Conservation (phyloP, 2,329 filamentous ascomycete genomes). For the Sphaerulina populicola region DNA sequence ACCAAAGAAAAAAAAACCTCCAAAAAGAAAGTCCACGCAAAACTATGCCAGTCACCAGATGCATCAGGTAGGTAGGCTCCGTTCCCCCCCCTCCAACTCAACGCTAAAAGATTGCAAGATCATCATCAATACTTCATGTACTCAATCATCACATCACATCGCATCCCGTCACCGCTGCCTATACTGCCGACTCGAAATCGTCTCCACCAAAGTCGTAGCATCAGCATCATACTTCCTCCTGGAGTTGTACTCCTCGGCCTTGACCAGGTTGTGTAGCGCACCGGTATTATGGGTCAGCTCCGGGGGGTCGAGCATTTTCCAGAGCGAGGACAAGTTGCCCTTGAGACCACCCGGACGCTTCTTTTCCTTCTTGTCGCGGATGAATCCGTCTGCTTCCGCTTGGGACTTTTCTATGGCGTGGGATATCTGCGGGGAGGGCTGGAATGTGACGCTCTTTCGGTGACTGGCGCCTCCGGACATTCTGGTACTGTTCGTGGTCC, state of each 20-base stretch:
- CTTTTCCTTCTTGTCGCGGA: constrained; percentile 5
- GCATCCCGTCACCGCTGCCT: neutral
- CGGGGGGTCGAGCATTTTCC: constrained; percentile 16
- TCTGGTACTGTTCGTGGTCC: neutral
- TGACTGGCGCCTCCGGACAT: constrained; percentile 3
- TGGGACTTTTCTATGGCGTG: neutral
- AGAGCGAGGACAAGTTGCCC: constrained; percentile 11
- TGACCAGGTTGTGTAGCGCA: constrained; percentile 12
- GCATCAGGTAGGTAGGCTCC: no score
- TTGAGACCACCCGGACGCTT: constrained; percentile 10
- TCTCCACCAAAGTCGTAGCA: constrained; percentile 4
- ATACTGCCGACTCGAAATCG: neutral
- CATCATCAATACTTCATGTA: neutral
- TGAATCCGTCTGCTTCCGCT: neutral
- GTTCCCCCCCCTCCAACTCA: no score
- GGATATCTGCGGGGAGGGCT: neutral
- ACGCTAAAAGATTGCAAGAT: no score
- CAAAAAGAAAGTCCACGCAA: no score
- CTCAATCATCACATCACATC: no score
- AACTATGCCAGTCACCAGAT: no score
- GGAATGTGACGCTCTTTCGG: constrained; percentile 4
- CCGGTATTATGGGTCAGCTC: constrained; percentile 13
- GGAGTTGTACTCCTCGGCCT: constrained; percentile 2
- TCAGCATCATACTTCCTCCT: constrained; percentile 2
- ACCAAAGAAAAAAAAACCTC: no score